Evolutionary conservation across 352 stramenopile genomes (phyloP).

Genomic region (Pythium chondricola): DNA sequence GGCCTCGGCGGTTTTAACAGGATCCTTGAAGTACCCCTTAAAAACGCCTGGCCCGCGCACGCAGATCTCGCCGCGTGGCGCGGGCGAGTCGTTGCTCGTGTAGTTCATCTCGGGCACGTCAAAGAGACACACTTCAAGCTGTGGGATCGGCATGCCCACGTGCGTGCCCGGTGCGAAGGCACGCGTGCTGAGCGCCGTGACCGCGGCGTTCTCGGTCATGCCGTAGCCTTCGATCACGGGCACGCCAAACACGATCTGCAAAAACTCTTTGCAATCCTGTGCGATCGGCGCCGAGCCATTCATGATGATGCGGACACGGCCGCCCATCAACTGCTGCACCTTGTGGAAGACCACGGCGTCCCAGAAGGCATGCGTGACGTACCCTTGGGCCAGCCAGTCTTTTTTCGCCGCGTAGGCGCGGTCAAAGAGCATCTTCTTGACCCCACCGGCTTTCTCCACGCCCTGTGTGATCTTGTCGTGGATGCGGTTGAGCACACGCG

Average conservation of each 20-base stretch:
- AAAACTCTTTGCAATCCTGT: constrained; percentile 89
- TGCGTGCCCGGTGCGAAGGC: constrained; percentile 68
- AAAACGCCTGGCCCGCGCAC: constrained; percentile 73
- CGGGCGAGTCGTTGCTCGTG: constrained; percentile 50
- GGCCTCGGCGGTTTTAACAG: constrained; percentile 81
- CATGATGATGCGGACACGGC: constrained; percentile 83
- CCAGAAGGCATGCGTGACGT: constrained; percentile 68
- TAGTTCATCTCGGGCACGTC: constrained; percentile 96
- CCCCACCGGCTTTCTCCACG: constrained; percentile 28
- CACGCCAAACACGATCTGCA: constrained; percentile 86
- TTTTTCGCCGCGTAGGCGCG: constrained; percentile 35
- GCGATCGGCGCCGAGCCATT: constrained; percentile 90
- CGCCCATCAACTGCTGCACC: constrained; percentile 70
- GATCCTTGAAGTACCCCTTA: constrained; percentile 91
- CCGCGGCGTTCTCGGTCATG: constrained; percentile 88
- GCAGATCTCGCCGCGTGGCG: constrained; percentile 39
- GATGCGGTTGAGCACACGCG: constrained; percentile 93
- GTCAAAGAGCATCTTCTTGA: constrained; percentile 49
- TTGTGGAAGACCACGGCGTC: constrained; percentile 93
- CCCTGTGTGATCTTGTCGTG: constrained; percentile 89
- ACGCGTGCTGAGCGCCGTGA: constrained; percentile 56
- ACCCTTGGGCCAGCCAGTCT: constrained; percentile 23
- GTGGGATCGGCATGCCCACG: constrained; percentile 81
- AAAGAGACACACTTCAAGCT: constrained; percentile 85
- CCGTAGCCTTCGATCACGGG: constrained; percentile 92